Evolutionary conservation across 495 filamentous ascomycete genomes (phyloP), one percentile per base, ranked within the genome.

Genomic region (Aspergillus kassunensis): DNA sequence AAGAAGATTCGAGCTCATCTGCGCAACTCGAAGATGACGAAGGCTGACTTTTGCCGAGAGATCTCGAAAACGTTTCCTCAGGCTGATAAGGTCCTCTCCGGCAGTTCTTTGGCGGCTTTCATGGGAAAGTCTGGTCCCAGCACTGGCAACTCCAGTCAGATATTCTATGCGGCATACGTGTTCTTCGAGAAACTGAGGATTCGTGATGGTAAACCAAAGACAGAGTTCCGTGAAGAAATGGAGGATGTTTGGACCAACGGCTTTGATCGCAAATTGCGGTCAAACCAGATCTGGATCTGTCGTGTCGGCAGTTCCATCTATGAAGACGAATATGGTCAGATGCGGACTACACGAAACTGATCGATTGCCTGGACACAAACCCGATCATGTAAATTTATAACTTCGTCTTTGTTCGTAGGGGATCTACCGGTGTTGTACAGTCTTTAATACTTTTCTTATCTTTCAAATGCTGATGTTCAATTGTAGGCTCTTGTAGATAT

Each of bases 151-250:
- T 27, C 42, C n/a, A 47, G 44, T 24, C 4, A 10, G 0, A 16
- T 46, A 6, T 57, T 61, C 33, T 61, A 61, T 35, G 58, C 58
- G 37, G 58, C 42, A 6, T 57, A 61, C 53, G 58, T 61, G 11
- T 61, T 74, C 69, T 85, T 87, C 52, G 82, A 85, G 67, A 87
- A 85, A 71, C 42, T 81, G 49, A 64, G 80, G 29, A 63, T 84
- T 29, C 68, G 70, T 36, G 68, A 80, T 57, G 70, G 70, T 12
- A 82, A 80, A 69, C 66, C 73, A 15, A 85, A 82, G 72, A 72
- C 59, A 6, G 71, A 74, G 50, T 67, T 73, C 37, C 61, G 82
- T 12, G 30, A 69, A 57, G 72, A 72, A 5, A 83, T 82, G 76
- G 81, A 85, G 62, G 30, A 67, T 18, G 54, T 71, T 23, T 82